Evolutionary conservation across 805 yeast genomes (phyloP).

Genomic region (Hanseniaspora clermontiae): DNA sequence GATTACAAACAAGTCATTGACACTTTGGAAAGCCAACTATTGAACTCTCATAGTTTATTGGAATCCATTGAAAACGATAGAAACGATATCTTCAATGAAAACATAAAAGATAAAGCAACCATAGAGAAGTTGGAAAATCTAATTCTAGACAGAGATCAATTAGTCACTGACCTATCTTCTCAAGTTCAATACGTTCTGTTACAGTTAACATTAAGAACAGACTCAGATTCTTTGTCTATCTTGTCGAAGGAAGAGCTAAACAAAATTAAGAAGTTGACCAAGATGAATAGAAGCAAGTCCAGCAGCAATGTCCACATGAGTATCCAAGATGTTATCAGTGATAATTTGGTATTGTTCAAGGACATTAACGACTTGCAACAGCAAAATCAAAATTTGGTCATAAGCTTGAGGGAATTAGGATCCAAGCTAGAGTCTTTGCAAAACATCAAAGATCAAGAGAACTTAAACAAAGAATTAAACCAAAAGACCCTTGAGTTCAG

Average conservation of each 20-base stretch:
- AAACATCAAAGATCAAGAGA: conserved; percentile 17
- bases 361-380: conserved; percentile 54
- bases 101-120: conserved; percentile 18
- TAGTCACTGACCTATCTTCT: conserved; percentile 60
- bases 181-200: conserved; percentile 69
- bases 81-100: conserved; percentile 24
- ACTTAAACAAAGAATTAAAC: background rate
- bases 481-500: conserved; percentile 17
- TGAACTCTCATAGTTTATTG: conserved; percentile 41
- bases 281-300: conserved; percentile 23
- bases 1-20: conserved; percentile 51
- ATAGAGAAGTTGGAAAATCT: conserved; percentile 27
- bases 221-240: conserved; percentile 39
- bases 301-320: conserved; percentile 29
- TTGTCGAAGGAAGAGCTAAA: conserved; percentile 51
- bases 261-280: conserved; percentile 43
- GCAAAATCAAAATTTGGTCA: conserved; percentile 60
- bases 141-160: conserved; percentile 36
- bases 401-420: conserved; percentile 60
- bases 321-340: conserved; percentile 58
- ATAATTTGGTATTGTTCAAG: conserved; percentile 59
- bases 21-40: conserved; percentile 43
- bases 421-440: conserved; percentile 42
- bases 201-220: conserved; percentile 47
- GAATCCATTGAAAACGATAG: conserved; percentile 42